Evolutionary conservation across 2,329 filamentous ascomycete genomes (phyloP).

Genomic region (Aureobasidium leucospermi): DNA sequence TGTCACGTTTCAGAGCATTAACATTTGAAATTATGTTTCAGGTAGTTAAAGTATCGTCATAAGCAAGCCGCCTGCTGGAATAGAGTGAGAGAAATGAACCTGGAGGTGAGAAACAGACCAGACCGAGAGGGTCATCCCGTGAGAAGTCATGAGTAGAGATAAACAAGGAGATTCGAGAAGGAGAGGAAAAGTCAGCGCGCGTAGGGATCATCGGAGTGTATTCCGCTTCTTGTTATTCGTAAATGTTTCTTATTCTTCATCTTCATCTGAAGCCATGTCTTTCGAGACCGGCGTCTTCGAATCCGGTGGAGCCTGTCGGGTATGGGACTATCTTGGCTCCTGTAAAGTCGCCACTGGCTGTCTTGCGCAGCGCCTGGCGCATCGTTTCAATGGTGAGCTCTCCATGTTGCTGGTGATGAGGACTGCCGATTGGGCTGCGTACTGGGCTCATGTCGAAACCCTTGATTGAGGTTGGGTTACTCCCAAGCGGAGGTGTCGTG

Average conservation of each 20-base stretch:
- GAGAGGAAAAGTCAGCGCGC: background rate
- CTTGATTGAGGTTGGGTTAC: constrained; percentile 67
- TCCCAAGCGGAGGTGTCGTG: constrained; percentile 60
- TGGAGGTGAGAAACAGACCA: background rate
- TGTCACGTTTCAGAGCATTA: constrained; percentile 8
- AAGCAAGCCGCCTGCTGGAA: background rate
- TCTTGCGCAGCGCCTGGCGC: constrained; percentile 79
- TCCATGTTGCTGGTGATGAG: constrained; percentile 45
- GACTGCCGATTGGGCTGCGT: constrained; percentile 54
- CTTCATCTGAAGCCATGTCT: constrained; percentile 21
- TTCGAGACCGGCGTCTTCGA: constrained; percentile 30
- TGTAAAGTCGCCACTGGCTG: constrained; percentile 71
- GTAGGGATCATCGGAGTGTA: background rate
- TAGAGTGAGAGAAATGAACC: background rate
- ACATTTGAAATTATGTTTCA: constrained; percentile 8
- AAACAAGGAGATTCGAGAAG: background rate
- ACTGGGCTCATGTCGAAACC: constrained; percentile 58
- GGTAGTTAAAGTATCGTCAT: constrained; percentile 6
- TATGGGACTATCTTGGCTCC: constrained; percentile 28
- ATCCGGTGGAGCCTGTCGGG: constrained; percentile 32
- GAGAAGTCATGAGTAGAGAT: background rate
- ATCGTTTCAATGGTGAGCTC: constrained; percentile 91
- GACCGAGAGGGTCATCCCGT: background rate
- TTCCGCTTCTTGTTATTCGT: constrained; percentile 2
- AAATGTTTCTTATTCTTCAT: background rate